These are phyloP conservation scores for Triticum timopheevii DNA, from an alignment of 176 grass and related monocot genomes.

Conservation along the genomic window DNA sequence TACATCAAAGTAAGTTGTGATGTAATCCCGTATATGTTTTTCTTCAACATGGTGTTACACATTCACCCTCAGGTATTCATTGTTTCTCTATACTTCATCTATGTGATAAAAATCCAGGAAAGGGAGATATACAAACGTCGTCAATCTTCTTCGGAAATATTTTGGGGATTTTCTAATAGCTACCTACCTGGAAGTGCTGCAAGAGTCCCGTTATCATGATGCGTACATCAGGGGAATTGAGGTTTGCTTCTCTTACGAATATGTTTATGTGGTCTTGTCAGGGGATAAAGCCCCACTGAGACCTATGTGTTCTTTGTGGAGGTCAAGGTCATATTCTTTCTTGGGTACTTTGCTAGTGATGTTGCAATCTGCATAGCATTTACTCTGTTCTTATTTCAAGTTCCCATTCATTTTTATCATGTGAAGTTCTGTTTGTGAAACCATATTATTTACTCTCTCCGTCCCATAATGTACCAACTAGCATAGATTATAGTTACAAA, in stretches of 20 bases:
- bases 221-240: conserved; percentile 75
- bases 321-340: background rate
- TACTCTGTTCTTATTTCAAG: background rate
- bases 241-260: conserved; percentile 47
- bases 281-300: no score
- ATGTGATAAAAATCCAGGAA: conserved; percentile 56
- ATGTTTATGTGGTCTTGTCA: background rate
- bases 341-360: conserved; percentile 20
- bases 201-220: conserved; percentile 79
- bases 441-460: background rate
- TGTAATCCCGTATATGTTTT: conserved; percentile 5
- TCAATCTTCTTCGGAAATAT: conserved; percentile 87
- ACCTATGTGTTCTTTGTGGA: background rate
- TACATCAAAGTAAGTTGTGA: conserved; percentile 64
- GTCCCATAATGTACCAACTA: background rate
- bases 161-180: conserved; percentile 92
- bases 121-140: conserved; percentile 63
- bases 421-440: background rate
- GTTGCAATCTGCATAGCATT: background rate
- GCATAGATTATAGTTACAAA: conserved; percentile 7
- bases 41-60: background rate
- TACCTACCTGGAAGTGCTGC: conserved; percentile 64
- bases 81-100: conserved; percentile 25
- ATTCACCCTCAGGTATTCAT: conserved; percentile 1
- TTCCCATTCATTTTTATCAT: background rate